Percentiles rank a stretch among this genome's conserved stretches.
These are phyloP conservation scores for Phytopythium delawarense DNA, from an alignment of 352 stramenopile genomes.

Conservation along the genomic window DNA sequence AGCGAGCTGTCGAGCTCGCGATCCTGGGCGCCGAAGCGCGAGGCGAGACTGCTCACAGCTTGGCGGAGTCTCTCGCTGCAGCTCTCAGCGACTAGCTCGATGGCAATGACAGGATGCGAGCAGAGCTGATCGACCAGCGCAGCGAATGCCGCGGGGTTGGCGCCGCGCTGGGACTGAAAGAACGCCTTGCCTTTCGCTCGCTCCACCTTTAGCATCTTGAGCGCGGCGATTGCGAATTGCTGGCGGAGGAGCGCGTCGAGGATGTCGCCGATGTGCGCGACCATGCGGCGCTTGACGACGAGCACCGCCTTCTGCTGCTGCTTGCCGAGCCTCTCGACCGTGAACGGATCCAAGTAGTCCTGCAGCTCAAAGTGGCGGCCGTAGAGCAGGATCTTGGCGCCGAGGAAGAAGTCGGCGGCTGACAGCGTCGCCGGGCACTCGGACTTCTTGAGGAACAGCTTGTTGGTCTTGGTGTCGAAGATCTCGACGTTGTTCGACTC, in stretches of 20 bases:
- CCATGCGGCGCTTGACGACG: slow-evolving; percentile 52
- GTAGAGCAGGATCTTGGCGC: slow-evolving; percentile 78
- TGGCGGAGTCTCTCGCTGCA: slow-evolving; percentile 65
- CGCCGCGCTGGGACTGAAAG: slow-evolving; percentile 37
- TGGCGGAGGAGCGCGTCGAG: slow-evolving; percentile 56
- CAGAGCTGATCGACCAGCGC: slow-evolving; percentile 34
- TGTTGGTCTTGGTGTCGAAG: slow-evolving; percentile 84
- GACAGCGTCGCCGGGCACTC: slow-evolving; percentile 67
- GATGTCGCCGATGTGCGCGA: slow-evolving; percentile 44
- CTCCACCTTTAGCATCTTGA: slow-evolving; percentile 74
- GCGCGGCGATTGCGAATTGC: slow-evolving; percentile 63
- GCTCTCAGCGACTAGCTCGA: slow-evolving; percentile 74
- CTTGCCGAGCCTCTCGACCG: slow-evolving; percentile 54
- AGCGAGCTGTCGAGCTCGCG: slow-evolving; percentile 46
- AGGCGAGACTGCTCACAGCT: slow-evolving; percentile 35
- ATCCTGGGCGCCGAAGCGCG: slow-evolving; percentile 36
- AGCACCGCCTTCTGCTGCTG: slow-evolving; percentile 71
- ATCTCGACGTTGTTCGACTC: slow-evolving; percentile 85
- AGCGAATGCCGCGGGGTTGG: slow-evolving; percentile 15
- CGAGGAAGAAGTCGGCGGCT: slow-evolving; percentile 78
- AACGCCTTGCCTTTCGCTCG: slow-evolving; percentile 50
- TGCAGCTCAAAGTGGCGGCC: slow-evolving; percentile 79
- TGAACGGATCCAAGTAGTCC: slow-evolving; percentile 82
- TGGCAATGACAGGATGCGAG: slow-evolving; percentile 39
- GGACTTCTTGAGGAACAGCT: slow-evolving; percentile 90